A percentile compares a stretch with the other conserved stretches of the same genome.
Evolutionary conservation across 106 monocot species (phyloP).

Genomic region (Vanilla planifolia): DNA sequence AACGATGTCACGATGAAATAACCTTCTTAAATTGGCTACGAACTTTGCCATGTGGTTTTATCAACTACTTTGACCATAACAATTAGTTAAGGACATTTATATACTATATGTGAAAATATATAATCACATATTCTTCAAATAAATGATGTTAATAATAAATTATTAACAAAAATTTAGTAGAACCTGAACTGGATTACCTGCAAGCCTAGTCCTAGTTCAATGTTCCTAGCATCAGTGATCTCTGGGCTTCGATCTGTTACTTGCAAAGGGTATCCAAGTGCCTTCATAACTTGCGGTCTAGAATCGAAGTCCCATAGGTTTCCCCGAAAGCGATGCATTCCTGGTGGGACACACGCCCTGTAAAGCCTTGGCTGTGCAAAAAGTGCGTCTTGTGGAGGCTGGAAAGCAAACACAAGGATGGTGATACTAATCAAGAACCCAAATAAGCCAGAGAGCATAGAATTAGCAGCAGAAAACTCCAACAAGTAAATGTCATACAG

Average conservation of each 20-base stretch:
- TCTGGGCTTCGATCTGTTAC: slow-evolving; percentile 79
- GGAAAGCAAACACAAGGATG: slow-evolving; percentile 11
- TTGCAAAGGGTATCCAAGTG: slow-evolving; percentile 65
- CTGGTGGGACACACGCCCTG: slow-evolving; percentile 93
- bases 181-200: too few species aligned
- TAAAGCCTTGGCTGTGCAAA: slow-evolving; percentile 90
- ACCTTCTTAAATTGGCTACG: too few species aligned
- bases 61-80: too few species aligned
- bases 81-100: too few species aligned
- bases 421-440: neutral
- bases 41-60: too few species aligned
- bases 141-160: too few species aligned
- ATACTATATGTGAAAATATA: too few species aligned
- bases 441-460: neutral
- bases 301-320: slow-evolving; percentile 90
- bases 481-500: neutral
- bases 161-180: too few species aligned
- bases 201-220: slow-evolving; percentile 92
- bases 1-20: too few species aligned
- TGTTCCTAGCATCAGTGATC: slow-evolving; percentile 92
- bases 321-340: slow-evolving; percentile 91
- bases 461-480: too few species aligned
- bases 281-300: slow-evolving; percentile 64
- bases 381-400: slow-evolving; percentile 94
- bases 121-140: too few species aligned